Evolutionary conservation across 1,284 basidiomycete genomes (phyloP), one percentile per base, ranked within the genome.

Genomic region (Heliocybe sulcata): DNA sequence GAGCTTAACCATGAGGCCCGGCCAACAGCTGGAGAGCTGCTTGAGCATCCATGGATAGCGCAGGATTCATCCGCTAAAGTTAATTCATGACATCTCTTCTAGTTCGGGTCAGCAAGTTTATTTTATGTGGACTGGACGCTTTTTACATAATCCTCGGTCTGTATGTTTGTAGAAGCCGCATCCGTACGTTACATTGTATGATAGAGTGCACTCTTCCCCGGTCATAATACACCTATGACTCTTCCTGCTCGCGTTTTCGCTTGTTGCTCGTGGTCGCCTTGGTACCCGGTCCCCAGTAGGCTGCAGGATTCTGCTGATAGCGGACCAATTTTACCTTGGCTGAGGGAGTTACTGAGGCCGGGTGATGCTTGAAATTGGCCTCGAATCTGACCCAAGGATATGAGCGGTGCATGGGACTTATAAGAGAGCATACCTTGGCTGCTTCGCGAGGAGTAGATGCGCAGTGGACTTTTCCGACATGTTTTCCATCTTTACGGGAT

Each of bases 261-360:
- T 79, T 79, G 14, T 56, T 59, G 14, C 73, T 72, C 29, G 71
- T 67, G 25, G 68, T 65, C 12, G 86, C 85, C 61, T 76, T 83
- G 53, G 77, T 77, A n/a, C 77, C 83, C 2, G 96, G 96, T 0
- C 96, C 96, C 96, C 96, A 99, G 66, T 97, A 83, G 1, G 88
- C 80, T 38, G 85, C 79, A 2, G 96, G 96, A 67, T 98, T 98
- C 62, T 83, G 79, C 71, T 97, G 96, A 71, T 98, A 98, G 51
- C 92, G 81, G 0, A 95, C 90, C 8, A 94, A 73, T 63, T 92
- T 92, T 53, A 88, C 76, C 55, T 82, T 81, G 12, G 80, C 79
- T 3, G 84, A 77, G 10, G 76, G 69, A 11, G 77, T 80, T 10
- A 82, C 74, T 0, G 83, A 80, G 4, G 80, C 74, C 0, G 87